Conservation (phyloP, 163 green algal species). For the Picocystis sp. region DNA sequence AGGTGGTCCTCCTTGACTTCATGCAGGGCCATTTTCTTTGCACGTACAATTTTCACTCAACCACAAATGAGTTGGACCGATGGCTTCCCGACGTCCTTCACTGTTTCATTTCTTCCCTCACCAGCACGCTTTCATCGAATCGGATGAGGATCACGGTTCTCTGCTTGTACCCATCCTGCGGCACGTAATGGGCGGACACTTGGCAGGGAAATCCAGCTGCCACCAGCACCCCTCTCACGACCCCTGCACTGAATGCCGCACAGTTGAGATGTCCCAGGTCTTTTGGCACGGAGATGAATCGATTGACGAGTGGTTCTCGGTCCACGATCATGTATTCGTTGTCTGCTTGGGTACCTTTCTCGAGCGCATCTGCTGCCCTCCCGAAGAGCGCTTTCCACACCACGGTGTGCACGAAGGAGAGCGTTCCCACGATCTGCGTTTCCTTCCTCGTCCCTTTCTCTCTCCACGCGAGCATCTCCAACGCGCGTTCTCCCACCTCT, state of each 20-base stretch:
- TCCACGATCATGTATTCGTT: conserved; percentile 98
- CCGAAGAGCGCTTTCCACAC: conserved; percentile 76
- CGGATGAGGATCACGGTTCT: conserved; percentile 26
- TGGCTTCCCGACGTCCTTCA: too few relatives aligned
- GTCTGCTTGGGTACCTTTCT: conserved; percentile 49
- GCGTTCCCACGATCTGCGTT: conserved; percentile 47
- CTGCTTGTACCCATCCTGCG: conserved; percentile 12
- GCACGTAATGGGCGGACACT: too few relatives aligned
- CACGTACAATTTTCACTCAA: too few relatives aligned
- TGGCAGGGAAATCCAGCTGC: conserved; percentile 57
- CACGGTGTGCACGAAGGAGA: conserved; percentile 62
- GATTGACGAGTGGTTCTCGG: conserved; percentile 59
- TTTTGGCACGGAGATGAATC: conserved; percentile 75
- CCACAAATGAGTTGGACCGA: too few relatives aligned
- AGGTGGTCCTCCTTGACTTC: too few relatives aligned
- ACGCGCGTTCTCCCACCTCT: conserved; percentile 58
- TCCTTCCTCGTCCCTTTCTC: conserved; percentile 37
- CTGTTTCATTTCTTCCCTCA: conserved; percentile 9
- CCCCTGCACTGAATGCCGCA: conserved; percentile 66
- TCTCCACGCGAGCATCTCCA: conserved; percentile 67
- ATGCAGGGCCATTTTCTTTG: too few relatives aligned
- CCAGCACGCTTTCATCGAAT: conserved; percentile 21
- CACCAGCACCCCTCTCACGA: conserved; percentile 77
- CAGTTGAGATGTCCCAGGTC: conserved; percentile 76
- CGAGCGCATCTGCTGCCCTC: conserved; percentile 24